Conservation (phyloP, 2,329 filamentous ascomycete species). For the Alternaria sp. region DNA sequence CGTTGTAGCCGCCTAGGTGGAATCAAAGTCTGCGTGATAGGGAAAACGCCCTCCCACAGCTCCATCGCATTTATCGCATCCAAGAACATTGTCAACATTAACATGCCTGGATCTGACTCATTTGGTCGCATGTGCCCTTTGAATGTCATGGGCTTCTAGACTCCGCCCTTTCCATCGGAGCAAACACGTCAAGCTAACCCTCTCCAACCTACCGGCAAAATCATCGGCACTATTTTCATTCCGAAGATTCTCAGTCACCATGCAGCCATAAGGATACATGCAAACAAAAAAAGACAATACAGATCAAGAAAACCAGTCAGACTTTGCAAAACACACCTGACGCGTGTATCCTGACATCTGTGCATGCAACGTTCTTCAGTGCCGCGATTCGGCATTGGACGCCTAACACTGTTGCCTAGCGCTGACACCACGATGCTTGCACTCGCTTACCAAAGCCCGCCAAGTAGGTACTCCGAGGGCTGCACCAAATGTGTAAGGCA, state of each 20-base stretch:
- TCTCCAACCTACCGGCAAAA: not conserved
- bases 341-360: not conserved
- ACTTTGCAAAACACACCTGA: not conserved
- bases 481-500: not conserved
- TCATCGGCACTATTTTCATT: not conserved
- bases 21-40: not conserved
- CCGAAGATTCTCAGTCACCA: not conserved
- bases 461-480: not conserved
- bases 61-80: not conserved
- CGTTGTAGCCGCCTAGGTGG: conserved; percentile 2
- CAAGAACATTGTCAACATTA: not conserved
- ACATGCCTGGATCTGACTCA: not conserved
- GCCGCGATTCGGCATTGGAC: conserved; percentile 3
- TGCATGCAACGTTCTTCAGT: not conserved
- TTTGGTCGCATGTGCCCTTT: not conserved
- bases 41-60: not conserved
- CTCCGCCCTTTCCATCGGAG: not conserved
- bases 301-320: not conserved
- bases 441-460: not conserved
- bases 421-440: not conserved
- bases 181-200: not conserved
- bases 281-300: not conserved
- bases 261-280: not conserved
- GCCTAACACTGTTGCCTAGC: not conserved
- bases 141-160: not conserved